Percentiles rank a stretch among this genome's conserved stretches.
phyloP scores from a whole-genome alignment of 176 grass and related monocot species.

The Oryza meyeriana region DNA sequence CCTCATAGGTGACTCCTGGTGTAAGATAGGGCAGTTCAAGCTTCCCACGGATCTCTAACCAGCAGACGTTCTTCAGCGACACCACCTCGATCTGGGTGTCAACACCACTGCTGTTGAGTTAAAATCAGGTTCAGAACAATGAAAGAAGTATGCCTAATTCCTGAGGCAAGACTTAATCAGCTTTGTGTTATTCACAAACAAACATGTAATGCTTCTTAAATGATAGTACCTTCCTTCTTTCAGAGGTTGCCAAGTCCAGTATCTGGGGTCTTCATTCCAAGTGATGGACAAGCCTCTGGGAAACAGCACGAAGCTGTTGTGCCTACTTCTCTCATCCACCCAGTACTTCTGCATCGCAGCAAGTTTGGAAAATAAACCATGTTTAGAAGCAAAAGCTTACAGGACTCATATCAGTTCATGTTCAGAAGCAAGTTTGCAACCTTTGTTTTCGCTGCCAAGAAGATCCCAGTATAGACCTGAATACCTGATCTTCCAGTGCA shows the following conservation, averaged over 20 bases:
- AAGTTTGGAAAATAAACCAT: conserved; percentile 6
- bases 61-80: conserved; percentile 45
- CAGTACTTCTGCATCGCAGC: conserved; percentile 45
- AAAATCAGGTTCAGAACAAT: conserved; percentile 2
- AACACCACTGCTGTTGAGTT: neutral
- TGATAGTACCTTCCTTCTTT: conserved; percentile 41
- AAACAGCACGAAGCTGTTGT: conserved; percentile 48
- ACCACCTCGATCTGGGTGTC: conserved; percentile 33
- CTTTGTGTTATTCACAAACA: neutral
- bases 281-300: conserved; percentile 47
- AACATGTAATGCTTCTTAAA: neutral
- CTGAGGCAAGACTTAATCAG: neutral
- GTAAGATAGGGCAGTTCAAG: conserved; percentile 47
- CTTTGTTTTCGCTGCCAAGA: conserved; percentile 39
- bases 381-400: neutral
- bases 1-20: conserved; percentile 37
- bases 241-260: conserved; percentile 45
- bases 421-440: neutral
- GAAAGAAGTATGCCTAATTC: neutral
- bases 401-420: neutral
- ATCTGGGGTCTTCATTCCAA: conserved; percentile 45
- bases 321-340: conserved; percentile 34
- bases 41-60: conserved; percentile 56
- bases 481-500: conserved; percentile 26
- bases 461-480: conserved; percentile 8